A percentile compares a stretch with the other conserved stretches of the same genome.
These are phyloP conservation scores for Castanospermum australe DNA, from an alignment of 306 rosid genomes.

Conservation along the genomic window DNA sequence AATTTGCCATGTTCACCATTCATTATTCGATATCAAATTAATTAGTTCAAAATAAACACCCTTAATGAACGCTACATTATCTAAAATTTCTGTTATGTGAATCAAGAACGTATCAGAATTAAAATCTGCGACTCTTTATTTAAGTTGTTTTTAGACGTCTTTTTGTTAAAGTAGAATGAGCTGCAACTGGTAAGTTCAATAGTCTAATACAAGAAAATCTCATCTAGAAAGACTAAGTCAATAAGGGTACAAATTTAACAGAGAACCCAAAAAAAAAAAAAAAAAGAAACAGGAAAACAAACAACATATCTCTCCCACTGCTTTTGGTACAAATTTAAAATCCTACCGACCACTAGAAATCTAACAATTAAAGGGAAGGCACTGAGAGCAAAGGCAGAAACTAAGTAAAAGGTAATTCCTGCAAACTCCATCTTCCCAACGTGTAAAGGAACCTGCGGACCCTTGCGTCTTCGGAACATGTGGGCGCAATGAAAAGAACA, in stretches of 20 bases:
- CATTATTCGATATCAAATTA: background rate
- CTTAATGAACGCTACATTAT: background rate
- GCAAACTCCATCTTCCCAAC: constrained; percentile 42
- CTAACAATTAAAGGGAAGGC: constrained; percentile 24
- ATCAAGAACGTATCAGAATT: background rate
- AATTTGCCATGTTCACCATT: background rate
- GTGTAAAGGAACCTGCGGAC: background rate
- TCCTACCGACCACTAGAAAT: background rate
- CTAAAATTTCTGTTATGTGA: too few species aligned
- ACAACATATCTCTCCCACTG: background rate
- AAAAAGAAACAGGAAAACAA: background rate
- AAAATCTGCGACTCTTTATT: background rate
- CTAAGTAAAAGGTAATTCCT: constrained; percentile 44
- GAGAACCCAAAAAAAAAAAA: too few species aligned
- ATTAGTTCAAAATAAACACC: background rate
- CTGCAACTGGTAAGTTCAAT: background rate
- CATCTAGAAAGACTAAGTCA: background rate
- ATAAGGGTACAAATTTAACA: too few species aligned
- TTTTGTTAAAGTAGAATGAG: background rate
- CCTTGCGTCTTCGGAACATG: constrained; percentile 17
- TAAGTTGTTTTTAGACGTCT: background rate
- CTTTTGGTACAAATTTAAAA: constrained; percentile 26
- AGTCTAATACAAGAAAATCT: background rate
- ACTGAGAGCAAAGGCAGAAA: constrained; percentile 44
- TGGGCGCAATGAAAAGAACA: constrained; percentile 12